Conservation (phyloP, 441 rosid genomes). For the Arabidopsis hybrid region DNA sequence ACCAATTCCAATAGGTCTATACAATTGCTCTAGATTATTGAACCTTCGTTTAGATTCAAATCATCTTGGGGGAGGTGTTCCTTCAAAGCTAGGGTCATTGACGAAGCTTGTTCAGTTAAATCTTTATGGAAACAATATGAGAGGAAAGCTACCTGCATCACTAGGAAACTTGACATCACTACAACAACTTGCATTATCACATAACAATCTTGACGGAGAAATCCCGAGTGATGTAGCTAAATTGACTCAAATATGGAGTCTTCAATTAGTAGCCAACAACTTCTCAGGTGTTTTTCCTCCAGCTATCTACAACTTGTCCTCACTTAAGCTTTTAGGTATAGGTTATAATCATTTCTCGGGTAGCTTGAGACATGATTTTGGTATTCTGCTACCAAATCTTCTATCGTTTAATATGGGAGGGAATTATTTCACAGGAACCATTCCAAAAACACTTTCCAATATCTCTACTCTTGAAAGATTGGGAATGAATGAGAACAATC, state of each 20-base stretch:
- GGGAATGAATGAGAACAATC: not conserved
- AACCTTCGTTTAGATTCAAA: not conserved
- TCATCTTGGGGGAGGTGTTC: not conserved
- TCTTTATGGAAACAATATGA: not conserved
- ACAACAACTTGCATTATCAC: not conserved
- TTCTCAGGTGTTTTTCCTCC: conserved; percentile 21
- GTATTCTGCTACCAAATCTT: not conserved
- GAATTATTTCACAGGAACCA: not conserved
- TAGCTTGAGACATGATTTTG: not conserved
- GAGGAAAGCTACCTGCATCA: conserved; percentile 1
- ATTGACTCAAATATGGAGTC: not conserved
- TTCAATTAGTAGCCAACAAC: not conserved
- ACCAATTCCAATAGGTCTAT: not conserved
- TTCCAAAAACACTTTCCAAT: conserved; percentile 8
- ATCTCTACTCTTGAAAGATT: not conserved
- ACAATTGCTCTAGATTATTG: not conserved
- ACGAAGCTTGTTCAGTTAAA: not conserved
- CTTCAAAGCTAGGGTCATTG: conserved; percentile 18
- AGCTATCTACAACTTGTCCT: not conserved
- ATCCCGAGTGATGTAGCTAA: not conserved
- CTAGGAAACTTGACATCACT: conserved; percentile 20
- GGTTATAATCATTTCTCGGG: not conserved
- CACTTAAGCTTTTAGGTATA: not conserved
- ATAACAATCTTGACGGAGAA: not conserved
- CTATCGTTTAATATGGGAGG: not conserved